phyloP scores from a whole-genome alignment of 2,329 filamentous ascomycete genomes.

The Aspergillus alliaceus region DNA sequence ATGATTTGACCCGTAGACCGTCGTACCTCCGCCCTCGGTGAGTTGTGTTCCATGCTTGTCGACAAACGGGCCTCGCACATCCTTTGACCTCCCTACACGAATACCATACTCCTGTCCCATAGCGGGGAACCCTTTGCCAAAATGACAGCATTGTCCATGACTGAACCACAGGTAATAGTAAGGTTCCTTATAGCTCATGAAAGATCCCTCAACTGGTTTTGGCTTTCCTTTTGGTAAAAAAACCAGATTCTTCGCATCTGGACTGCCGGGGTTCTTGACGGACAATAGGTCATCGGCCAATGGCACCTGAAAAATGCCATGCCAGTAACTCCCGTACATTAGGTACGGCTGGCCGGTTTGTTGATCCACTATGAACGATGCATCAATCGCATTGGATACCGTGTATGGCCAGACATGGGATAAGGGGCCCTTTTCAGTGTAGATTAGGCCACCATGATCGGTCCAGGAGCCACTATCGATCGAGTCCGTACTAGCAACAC shows the following conservation, averaged over 20 bases:
- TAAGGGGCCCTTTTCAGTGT: constrained; percentile 26
- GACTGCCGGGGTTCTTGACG: constrained; percentile 20
- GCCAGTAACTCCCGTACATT: constrained; percentile 38
- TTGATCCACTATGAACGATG: constrained; percentile 30
- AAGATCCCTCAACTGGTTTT: constrained; percentile 36
- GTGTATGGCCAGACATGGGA: constrained; percentile 32
- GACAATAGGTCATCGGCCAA: constrained; percentile 31
- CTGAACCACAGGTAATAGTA: constrained; percentile 45
- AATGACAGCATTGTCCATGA: constrained; percentile 38
- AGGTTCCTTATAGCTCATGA: constrained; percentile 34
- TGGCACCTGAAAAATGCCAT: constrained; percentile 37
- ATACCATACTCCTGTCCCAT: constrained; percentile 38
- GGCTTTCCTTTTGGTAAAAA: constrained; percentile 18
- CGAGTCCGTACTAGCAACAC: constrained; percentile 31
- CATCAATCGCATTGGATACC: constrained; percentile 39
- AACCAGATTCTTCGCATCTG: constrained; percentile 29
- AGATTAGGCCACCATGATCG: constrained; percentile 37
- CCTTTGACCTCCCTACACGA: constrained; percentile 35
- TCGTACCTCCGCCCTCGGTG: constrained; percentile 33
- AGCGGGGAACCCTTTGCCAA: constrained; percentile 26
- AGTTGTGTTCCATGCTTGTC: constrained; percentile 30
- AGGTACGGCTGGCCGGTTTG: constrained; percentile 28
- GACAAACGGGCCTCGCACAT: constrained; percentile 34
- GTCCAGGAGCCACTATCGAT: constrained; percentile 29
- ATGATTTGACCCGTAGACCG: constrained; percentile 41